Conservation (phyloP, 2,329 filamentous ascomycete species). For the Aspergillus chevalieri region DNA sequence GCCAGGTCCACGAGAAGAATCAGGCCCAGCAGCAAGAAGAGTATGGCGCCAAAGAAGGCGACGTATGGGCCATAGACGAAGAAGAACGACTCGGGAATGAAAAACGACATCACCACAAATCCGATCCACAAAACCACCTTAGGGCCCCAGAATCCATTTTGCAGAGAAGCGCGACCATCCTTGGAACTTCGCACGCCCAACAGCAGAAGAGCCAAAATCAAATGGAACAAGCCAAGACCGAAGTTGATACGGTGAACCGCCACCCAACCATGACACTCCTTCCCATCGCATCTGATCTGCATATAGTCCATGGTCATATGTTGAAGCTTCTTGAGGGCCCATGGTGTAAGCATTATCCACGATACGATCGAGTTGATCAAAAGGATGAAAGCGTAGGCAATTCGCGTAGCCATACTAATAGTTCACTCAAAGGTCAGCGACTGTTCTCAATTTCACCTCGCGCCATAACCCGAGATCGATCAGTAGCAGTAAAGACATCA, state of each 20-base stretch:
- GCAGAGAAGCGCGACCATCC: constrained; percentile 77
- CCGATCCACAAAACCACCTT: constrained; percentile 86
- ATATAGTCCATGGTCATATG: constrained; percentile 91
- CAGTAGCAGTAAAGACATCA: constrained; percentile 1
- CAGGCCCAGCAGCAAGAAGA: constrained; percentile 88
- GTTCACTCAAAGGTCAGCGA: constrained; percentile 16
- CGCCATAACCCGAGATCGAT: background rate
- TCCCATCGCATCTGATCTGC: constrained; percentile 84
- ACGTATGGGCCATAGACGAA: constrained; percentile 94
- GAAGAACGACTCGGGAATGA: constrained; percentile 93
- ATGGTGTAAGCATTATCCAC: constrained; percentile 98
- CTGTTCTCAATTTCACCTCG: background rate
- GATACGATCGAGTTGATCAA: constrained; percentile 94
- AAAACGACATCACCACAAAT: constrained; percentile 83
- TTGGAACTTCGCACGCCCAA: constrained; percentile 82
- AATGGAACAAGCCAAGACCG: constrained; percentile 87
- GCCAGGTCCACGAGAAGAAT: constrained; percentile 91
- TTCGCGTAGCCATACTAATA: constrained; percentile 83
- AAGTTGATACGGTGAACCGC: constrained; percentile 98
- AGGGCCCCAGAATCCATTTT: constrained; percentile 99
- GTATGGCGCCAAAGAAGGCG: constrained; percentile 76
- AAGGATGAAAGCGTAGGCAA: constrained; percentile 90
- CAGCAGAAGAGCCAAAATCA: constrained; percentile 75
- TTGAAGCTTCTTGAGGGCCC: constrained; percentile 94
- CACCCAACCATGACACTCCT: constrained; percentile 90